Conservation (phyloP, 2,329 filamentous ascomycete genomes). For the Neoarthrinium moseri region DNA sequence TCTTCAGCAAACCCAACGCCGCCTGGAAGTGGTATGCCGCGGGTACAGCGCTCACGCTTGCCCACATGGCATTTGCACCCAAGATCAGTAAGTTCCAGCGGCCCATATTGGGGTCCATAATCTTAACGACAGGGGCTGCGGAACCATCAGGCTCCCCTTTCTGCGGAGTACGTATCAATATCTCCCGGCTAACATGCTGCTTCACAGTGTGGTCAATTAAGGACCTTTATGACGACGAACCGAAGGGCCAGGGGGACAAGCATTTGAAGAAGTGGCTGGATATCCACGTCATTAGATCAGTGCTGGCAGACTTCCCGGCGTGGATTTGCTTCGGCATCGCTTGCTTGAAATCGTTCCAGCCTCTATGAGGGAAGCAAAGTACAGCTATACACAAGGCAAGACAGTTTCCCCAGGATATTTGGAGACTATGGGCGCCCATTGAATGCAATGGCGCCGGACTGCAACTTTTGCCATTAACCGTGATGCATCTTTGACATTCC, state of each 20-base stretch:
- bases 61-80: constrained; percentile 31
- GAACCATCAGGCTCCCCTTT: no score
- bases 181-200: no score
- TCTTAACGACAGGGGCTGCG: no score
- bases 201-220: constrained; percentile 21
- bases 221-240: constrained; percentile 21
- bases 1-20: constrained; percentile 14
- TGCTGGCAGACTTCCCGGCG: constrained; percentile 26
- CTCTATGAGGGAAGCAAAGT: no score
- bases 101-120: no score
- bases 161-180: no score
- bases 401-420: no score
- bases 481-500: no score
- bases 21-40: constrained; percentile 28
- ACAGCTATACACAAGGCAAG: no score
- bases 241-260: constrained; percentile 18
- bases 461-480: no score
- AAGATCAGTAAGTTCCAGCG: constrained; percentile 15
- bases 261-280: constrained; percentile 26
- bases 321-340: constrained; percentile 29
- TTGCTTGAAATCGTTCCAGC: constrained; percentile 22
- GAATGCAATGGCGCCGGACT: no score
- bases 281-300: constrained; percentile 24
- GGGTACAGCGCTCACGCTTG: constrained; percentile 25
- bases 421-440: no score